phyloP scores from a whole-genome alignment of 163 green algal genomes.

The Coccomyxa subellipsoidea region DNA sequence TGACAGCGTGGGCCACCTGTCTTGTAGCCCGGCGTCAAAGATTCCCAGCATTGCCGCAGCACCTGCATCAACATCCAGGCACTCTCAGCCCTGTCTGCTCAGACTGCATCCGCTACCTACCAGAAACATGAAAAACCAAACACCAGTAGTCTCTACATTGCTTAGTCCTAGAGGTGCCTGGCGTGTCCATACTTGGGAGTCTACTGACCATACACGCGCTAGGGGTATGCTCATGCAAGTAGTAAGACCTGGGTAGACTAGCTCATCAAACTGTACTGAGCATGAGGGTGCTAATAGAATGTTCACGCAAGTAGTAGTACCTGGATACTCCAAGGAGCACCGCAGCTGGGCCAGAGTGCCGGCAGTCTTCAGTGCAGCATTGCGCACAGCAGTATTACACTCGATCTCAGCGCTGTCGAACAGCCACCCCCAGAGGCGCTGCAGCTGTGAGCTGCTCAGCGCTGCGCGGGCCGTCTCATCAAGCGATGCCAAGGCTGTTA shows the following conservation, averaged over 20 bases:
- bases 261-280: no score
- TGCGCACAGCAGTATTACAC: slow-evolving; percentile 49
- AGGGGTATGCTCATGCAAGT: no score
- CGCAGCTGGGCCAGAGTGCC: neutral
- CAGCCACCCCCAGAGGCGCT: neutral
- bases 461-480: slow-evolving; percentile 1
- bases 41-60: neutral
- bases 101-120: no score
- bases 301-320: no score
- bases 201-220: no score
- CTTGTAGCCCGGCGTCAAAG: neutral
- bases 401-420: slow-evolving; percentile 35
- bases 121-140: no score
- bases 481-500: neutral
- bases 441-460: slow-evolving; percentile 20
- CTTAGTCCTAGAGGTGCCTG: no score
- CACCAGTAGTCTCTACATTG: no score
- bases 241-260: no score
- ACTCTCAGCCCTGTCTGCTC: no score
- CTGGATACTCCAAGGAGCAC: neutral
- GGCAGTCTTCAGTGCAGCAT: slow-evolving; percentile 27
- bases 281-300: no score
- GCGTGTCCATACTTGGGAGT: no score
- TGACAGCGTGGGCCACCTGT: slow-evolving; percentile 27
- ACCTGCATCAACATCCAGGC: neutral